These are phyloP conservation scores for Daldinia vernicosa DNA, from an alignment of 495 filamentous ascomycete genomes.

Conservation along the genomic window DNA sequence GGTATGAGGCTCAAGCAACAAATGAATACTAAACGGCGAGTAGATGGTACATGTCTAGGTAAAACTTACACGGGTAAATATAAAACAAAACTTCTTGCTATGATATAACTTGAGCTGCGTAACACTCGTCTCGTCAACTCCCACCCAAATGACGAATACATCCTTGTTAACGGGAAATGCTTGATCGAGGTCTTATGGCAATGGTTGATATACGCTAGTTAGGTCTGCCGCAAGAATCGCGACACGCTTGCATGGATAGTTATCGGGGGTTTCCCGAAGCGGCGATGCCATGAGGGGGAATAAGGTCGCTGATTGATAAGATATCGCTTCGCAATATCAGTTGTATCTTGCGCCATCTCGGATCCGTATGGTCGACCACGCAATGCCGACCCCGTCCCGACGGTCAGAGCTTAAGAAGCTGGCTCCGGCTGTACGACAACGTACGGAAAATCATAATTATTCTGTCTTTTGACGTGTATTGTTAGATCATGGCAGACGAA, in stretches of 20 bases:
- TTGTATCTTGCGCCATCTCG: constrained; percentile 30
- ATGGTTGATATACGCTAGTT: background rate
- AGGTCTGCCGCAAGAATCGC: background rate
- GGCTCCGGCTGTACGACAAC: background rate
- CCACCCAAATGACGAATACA: constrained; percentile 29
- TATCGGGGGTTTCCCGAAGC: constrained; percentile 12
- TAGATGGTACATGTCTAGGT: background rate
- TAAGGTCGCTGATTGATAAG: constrained; percentile 24
- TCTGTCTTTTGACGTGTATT: background rate
- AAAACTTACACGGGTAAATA: background rate
- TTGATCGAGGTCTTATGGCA: constrained; percentile 14
- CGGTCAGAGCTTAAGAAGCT: background rate
- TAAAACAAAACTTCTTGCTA: constrained; percentile 9
- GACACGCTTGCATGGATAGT: constrained; percentile 10
- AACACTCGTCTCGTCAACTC: constrained; percentile 20
- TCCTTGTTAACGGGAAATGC: constrained; percentile 16
- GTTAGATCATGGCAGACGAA: constrained; percentile 12
- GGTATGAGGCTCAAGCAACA: background rate
- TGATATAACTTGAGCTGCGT: background rate
- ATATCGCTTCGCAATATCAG: constrained; percentile 23
- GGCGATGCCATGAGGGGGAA: constrained; percentile 15
- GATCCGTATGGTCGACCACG: constrained; percentile 24
- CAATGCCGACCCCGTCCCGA: constrained; percentile 23
- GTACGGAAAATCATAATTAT: background rate
- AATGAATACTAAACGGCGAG: background rate